Percentiles rank a stretch among this genome's conserved stretches.
Evolutionary conservation across 441 rosid species (phyloP).

Genomic region (Adansonia grandidieri): DNA sequence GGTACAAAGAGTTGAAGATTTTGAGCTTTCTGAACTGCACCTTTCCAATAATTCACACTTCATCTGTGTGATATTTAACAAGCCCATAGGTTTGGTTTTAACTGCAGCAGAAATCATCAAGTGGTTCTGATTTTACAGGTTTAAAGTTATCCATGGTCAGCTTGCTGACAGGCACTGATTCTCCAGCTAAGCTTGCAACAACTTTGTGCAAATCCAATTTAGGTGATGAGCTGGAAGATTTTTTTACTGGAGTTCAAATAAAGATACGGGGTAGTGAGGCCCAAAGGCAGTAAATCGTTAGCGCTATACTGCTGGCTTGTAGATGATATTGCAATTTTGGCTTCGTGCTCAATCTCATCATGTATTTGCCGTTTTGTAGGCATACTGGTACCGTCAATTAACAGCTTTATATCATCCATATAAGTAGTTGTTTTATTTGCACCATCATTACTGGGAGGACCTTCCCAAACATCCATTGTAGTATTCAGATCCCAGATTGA

Average conservation of each 20-base stretch:
- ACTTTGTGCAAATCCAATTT: neutral
- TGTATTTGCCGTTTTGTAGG: slow-evolving; percentile 34
- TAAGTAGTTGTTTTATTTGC: slow-evolving; percentile 34
- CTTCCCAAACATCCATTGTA: slow-evolving; percentile 87
- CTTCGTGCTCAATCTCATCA: slow-evolving; percentile 32
- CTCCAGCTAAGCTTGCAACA: slow-evolving; percentile 19
- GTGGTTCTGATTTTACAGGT: slow-evolving; percentile 65
- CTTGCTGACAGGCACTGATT: slow-evolving; percentile 33
- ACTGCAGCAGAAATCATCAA: slow-evolving; percentile 47
- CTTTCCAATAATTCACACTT: slow-evolving; percentile 56
- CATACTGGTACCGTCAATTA: slow-evolving; percentile 32
- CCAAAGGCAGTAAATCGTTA: slow-evolving; percentile 60
- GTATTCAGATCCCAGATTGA: slow-evolving; percentile 88
- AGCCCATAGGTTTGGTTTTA: slow-evolving; percentile 27
- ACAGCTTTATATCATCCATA: slow-evolving; percentile 41
- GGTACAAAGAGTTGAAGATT: slow-evolving; percentile 33
- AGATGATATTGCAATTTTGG: slow-evolving; percentile 30
- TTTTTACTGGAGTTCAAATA: slow-evolving; percentile 33
- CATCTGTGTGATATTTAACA: slow-evolving; percentile 34
- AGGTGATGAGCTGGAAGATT: slow-evolving; percentile 39
- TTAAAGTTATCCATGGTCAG: slow-evolving; percentile 32
- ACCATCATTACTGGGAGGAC: slow-evolving; percentile 39
- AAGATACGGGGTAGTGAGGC: slow-evolving; percentile 49
- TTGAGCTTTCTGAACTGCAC: slow-evolving; percentile 29
- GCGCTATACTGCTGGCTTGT: slow-evolving; percentile 33